These are phyloP conservation scores for Pulveroboletus sp. DNA, from an alignment of 768 basidiomycete species.

Conservation along the genomic window DNA sequence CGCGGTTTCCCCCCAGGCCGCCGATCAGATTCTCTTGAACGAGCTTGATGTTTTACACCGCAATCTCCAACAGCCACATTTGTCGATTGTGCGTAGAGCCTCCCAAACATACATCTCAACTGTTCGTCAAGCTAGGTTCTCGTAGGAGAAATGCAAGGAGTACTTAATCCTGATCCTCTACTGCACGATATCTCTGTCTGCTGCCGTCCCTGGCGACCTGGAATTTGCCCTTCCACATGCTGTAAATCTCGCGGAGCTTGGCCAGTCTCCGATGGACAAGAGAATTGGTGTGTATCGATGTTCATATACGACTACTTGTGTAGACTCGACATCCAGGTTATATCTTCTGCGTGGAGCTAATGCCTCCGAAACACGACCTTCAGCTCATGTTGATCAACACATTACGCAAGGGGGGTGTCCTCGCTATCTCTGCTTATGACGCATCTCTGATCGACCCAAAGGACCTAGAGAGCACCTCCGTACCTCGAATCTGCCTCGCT, in stretches of 20 bases:
- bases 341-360: constrained; percentile 68
- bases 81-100: constrained; percentile 49
- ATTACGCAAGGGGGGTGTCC: constrained; percentile 58
- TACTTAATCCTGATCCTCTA: constrained; percentile 65
- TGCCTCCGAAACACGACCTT: constrained; percentile 64
- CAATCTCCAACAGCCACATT: constrained; percentile 44
- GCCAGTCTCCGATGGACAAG: constrained; percentile 55
- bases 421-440: neutral
- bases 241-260: constrained; percentile 70
- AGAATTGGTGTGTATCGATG: constrained; percentile 48
- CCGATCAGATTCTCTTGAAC: constrained; percentile 54
- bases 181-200: constrained; percentile 51
- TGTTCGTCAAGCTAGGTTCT: constrained; percentile 3
- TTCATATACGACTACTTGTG: neutral
- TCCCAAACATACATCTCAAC: neutral
- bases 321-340: constrained; percentile 49
- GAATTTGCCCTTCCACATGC: constrained; percentile 75
- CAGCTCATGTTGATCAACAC: constrained; percentile 85
- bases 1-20: constrained; percentile 49
- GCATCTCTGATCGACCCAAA: constrained; percentile 25
- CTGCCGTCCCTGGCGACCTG: constrained; percentile 42
- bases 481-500: constrained; percentile 63
- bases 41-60: constrained; percentile 57
- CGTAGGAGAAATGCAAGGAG: constrained; percentile 62
- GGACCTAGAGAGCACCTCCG: constrained; percentile 64